Evolutionary conservation across 192 early-diverging fungal species (phyloP).

Genomic region (Rhizoclosmatium globosum): DNA sequence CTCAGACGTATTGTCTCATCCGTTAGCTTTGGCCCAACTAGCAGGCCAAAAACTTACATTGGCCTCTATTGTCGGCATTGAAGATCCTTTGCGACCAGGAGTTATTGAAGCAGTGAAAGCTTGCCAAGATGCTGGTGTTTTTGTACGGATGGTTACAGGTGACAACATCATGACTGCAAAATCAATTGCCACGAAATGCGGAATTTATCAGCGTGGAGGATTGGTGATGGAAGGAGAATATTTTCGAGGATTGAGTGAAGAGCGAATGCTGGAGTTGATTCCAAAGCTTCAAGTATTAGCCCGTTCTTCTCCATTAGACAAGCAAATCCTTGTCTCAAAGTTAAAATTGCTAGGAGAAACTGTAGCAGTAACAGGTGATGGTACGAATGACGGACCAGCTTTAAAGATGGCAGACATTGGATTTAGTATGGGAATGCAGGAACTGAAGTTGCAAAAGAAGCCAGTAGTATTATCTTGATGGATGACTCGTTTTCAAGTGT

Average conservation of each 20-base stretch:
- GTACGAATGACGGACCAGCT: slow-evolving; percentile 98
- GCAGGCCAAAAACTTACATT: slow-evolving; percentile 14
- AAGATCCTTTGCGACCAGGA: slow-evolving; percentile 86
- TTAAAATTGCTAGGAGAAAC: slow-evolving; percentile 81
- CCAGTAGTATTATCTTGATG: slow-evolving; percentile 92
- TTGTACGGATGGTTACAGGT: slow-evolving; percentile 87
- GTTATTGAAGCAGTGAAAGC: slow-evolving; percentile 78
- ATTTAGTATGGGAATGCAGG: slow-evolving; percentile 94
- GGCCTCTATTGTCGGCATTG: slow-evolving; percentile 83
- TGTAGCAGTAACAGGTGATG: slow-evolving; percentile 97
- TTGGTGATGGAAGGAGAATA: slow-evolving; percentile 81
- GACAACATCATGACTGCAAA: slow-evolving; percentile 76
- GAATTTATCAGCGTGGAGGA: slow-evolving; percentile 50
- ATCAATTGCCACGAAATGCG: slow-evolving; percentile 63
- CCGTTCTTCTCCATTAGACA: slow-evolving; percentile 88
- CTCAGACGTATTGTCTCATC: slow-evolving; percentile 21
- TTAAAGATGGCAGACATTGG: slow-evolving; percentile 91
- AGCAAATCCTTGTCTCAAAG: slow-evolving; percentile 82
- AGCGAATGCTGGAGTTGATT: slow-evolving; percentile 60
- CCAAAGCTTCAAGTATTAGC: slow-evolving; percentile 76
- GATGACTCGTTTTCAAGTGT: slow-evolving; percentile 92
- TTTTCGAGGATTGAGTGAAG: slow-evolving; percentile 73
- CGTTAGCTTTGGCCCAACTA: slow-evolving; percentile 8
- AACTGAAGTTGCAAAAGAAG: slow-evolving; percentile 97
- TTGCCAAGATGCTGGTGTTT: slow-evolving; percentile 85